Evolutionary conservation across 2,329 filamentous ascomycete genomes (phyloP), one percentile per base, ranked within the genome.

Genomic region (Trichoderma sp.): DNA sequence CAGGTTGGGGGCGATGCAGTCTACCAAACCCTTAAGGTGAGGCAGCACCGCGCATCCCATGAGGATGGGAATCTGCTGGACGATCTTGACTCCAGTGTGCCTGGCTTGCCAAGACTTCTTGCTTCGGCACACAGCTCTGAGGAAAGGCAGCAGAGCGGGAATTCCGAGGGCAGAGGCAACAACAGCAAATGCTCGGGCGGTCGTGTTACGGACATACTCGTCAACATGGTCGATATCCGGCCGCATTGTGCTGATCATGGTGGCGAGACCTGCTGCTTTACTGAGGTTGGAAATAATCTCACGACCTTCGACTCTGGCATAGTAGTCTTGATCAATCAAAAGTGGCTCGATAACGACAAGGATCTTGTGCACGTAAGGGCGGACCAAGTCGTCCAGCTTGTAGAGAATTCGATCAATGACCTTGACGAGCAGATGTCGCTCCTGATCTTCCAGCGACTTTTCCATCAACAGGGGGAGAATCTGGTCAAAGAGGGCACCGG

Each of bases 181-280:
- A 7, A 99, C 96, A 30, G 96, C 96, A 79, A 99, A 99, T 1
- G 96, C 96, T 85, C 96, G 89, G 70, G 96, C 96, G 2, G 96
- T 99, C 1, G 96, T 99, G 83, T 99, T 99, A 80, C 96, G 90
- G 14, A 99, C 97, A 80, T 99, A 99, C 81, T 99, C 96, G 78
- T 99, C 96, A 30, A 97, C 93, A 78, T 99, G 96, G 77, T 99
- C 96, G 75, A 99, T 97, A 88, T 99, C 96, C 0, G 96, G 97
- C 78, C 96, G 89, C 96, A 99, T 99, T 9, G 95, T 97, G 83
- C 94, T 97, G 81, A 99, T 99, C 96, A 99, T 99, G 76, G 97
- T 96, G 21, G 96, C 96, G 70, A 99, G 88, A 80, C 96, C 97
- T 74, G 97, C 96, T 28, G 96, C 96, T 83, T 99, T 99, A 80